Percentiles rank a stretch among this genome's conserved stretches.
These are phyloP conservation scores for Paecilomyces dactylethromorphus DNA, from an alignment of 2,329 filamentous ascomycete genomes.

Conservation along the genomic window DNA sequence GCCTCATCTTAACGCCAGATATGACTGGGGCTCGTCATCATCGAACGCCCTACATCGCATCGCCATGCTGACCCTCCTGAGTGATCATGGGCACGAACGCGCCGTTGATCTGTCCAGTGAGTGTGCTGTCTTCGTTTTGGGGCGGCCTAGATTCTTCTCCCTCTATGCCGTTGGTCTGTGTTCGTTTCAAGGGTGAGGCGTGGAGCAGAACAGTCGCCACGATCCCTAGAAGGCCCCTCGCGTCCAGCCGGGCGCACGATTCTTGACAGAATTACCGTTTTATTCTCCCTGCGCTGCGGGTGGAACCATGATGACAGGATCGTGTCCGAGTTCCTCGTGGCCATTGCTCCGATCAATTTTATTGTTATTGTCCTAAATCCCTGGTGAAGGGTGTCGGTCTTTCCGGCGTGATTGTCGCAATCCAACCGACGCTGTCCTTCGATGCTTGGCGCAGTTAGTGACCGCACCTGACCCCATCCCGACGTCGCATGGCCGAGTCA, in stretches of 20 bases:
- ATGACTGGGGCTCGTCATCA: not conserved
- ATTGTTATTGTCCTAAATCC: not conserved
- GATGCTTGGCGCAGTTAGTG: constrained; percentile 2
- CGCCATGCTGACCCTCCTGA: not conserved
- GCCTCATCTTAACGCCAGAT: not conserved
- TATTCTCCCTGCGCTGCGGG: not conserved
- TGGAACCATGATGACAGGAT: not conserved
- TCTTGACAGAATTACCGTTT: not conserved
- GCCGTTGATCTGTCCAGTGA: not conserved
- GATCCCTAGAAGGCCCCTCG: not conserved
- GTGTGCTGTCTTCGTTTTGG: not conserved
- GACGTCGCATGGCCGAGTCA: not conserved
- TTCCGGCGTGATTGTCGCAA: not conserved
- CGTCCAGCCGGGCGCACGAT: not conserved
- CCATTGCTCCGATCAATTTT: not conserved
- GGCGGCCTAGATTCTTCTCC: not conserved
- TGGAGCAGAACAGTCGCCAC: not conserved
- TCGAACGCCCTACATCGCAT: not conserved
- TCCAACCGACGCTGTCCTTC: not conserved
- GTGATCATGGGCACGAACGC: not conserved
- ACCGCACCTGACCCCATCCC: constrained; percentile 1
- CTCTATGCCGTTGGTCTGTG: not conserved
- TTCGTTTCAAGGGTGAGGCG: not conserved
- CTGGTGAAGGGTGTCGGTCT: not conserved
- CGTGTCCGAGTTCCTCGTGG: not conserved